Evolutionary conservation across 768 basidiomycete genomes (phyloP), one percentile per base, ranked within the genome.

Genomic region (Leccinum uliginosum): DNA sequence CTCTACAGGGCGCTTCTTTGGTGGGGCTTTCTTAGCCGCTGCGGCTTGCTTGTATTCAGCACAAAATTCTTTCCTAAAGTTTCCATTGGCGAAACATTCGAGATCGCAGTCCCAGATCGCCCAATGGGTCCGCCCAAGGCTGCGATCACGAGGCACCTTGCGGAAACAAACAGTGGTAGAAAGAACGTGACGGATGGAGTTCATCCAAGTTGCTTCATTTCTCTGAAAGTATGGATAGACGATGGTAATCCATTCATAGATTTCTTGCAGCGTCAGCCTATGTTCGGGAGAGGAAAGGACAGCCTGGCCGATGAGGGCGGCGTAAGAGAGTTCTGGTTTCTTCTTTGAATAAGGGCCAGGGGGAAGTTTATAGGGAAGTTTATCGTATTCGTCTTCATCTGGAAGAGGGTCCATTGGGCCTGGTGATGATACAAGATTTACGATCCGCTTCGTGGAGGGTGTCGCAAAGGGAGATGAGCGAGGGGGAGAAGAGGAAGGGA

Each of bases 201-300:
- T 97, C 85, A 95, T 94, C 96, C 96, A 98, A 6, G 93, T 96
- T 4, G 88, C 83, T 65, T 98, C 94, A 21, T 89, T 88, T 56
- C 90, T 87, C 72, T 93, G 92, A 75, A 92, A 99, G 68, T 87
- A 86, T 7, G 97, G 95, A 73, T 93, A 95, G 9, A 91, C 91
- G 43, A 89, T 90, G 47, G 91, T 92, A 65, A 99, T 95, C 82
- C 84, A 99, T 68, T 91, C 87, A 67, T 98, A 98, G 61, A 99
- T 97, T 70, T 98, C 93, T 69, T 95, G 91, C 24, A 98, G 79
- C 2, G 93, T 93, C 51, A 98, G 84, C 52, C 89, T 86, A 63
- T 90, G 88, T 27, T 87, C 83, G 1, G 84, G 80, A 4, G 91
- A 92, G 26, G 92, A 88, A 59, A 96, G 78, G 58, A 99, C 85